Evolutionary conservation across 441 rosid genomes (phyloP).

Genomic region (Populus trichocarpa): DNA sequence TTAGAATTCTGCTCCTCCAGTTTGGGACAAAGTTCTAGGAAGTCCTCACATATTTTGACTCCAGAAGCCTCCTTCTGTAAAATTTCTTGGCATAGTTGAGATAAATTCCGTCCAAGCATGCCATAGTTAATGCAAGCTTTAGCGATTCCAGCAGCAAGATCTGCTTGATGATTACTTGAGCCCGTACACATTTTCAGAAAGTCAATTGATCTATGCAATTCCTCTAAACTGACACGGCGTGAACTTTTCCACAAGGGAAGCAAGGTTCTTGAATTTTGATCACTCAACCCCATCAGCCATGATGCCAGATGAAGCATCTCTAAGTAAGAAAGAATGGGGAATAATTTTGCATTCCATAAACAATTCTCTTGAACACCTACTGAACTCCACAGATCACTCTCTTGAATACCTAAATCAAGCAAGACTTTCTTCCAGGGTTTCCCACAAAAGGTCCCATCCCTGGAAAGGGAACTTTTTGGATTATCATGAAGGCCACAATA

Average conservation of each 20-base stretch:
- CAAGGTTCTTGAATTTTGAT: conserved; percentile 33
- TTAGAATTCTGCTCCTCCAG: conserved; percentile 75
- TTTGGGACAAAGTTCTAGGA: conserved; percentile 66
- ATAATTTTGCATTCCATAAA: conserved; percentile 93
- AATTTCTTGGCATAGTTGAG: conserved; percentile 81
- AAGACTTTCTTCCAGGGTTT: conserved; percentile 81
- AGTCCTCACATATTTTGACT: conserved; percentile 58
- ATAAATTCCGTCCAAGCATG: conserved; percentile 78
- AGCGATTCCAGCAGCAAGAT: conserved; percentile 92
- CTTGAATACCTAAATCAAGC: conserved; percentile 66
- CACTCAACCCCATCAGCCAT: conserved; percentile 90
- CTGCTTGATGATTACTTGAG: conserved; percentile 85
- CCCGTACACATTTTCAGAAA: conserved; percentile 78
- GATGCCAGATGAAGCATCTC: conserved; percentile 78
- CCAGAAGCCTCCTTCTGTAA: conserved; percentile 64
- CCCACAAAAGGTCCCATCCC: conserved; percentile 87
- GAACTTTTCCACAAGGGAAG: conserved; percentile 72
- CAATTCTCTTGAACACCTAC: conserved; percentile 55
- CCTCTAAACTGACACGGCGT: conserved; percentile 87
- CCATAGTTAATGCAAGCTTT: conserved; percentile 87
- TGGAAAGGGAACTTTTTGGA: conserved; percentile 61
- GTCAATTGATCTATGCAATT: conserved; percentile 85
- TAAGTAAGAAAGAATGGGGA: conserved; percentile 61
- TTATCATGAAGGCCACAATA: conserved; percentile 95
- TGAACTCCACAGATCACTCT: conserved; percentile 71